phyloP scores from a whole-genome alignment of 805 yeast species.

The Lachancea thermotolerans region DNA sequence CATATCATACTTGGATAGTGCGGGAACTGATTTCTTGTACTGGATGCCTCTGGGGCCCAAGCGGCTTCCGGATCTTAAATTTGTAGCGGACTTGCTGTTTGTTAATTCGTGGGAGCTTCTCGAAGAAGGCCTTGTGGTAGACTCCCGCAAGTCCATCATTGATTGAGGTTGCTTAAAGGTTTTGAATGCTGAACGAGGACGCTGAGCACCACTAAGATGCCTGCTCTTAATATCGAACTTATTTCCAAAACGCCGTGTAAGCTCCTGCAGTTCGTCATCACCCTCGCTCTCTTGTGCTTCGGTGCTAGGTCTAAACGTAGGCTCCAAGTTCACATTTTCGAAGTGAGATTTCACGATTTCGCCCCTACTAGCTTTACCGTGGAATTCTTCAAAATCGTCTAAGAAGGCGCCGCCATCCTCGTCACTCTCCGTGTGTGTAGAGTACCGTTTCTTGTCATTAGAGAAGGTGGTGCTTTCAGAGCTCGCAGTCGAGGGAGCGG shows the following conservation, averaged over 20 bases:
- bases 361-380: constrained; percentile 22
- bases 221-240: constrained; percentile 3
- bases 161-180: constrained; percentile 27
- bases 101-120: constrained; percentile 12
- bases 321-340: not conserved
- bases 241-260: constrained; percentile 14
- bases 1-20: constrained; percentile 11
- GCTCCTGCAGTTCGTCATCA: constrained; percentile 9
- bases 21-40: constrained; percentile 27
- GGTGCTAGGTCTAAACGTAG: not conserved
- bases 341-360: constrained; percentile 22
- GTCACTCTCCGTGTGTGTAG: constrained; percentile 15
- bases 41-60: constrained; percentile 13
- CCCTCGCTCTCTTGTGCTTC: constrained; percentile 1
- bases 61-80: constrained; percentile 12
- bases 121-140: not conserved
- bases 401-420: constrained; percentile 23
- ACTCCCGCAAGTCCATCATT: constrained; percentile 25
- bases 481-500: constrained; percentile 25
- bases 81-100: constrained; percentile 25
- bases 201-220: not conserved
- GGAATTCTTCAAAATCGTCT: constrained; percentile 27
- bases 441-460: constrained; percentile 12
- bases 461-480: constrained; percentile 29
- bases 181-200: constrained; percentile 7